Evolutionary conservation across 495 filamentous ascomycete species (phyloP).

Genomic region (Talaromyces ruber): DNA sequence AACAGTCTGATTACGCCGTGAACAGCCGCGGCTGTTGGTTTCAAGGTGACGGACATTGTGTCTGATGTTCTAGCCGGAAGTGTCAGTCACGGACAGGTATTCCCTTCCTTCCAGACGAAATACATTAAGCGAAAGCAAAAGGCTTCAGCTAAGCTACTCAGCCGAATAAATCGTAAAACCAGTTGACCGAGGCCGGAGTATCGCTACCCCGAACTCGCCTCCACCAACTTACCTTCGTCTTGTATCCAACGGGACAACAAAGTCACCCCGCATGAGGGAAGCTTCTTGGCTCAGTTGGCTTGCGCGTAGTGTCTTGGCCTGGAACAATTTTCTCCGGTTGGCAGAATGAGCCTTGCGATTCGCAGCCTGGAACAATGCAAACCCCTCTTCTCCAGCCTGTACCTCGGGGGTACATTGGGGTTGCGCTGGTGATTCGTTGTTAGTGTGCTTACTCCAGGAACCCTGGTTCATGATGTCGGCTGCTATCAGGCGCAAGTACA

Average conservation of each 20-base stretch:
- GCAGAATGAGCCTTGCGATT: not conserved
- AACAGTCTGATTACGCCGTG: constrained; percentile 50
- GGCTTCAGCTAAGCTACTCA: not conserved
- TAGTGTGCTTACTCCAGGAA: not conserved
- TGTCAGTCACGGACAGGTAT: not conserved
- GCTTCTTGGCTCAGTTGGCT: not conserved
- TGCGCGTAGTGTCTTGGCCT: not conserved
- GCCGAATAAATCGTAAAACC: not conserved
- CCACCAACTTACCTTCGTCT: not conserved
- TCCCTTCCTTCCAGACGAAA: not conserved
- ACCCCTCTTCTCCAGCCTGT: not conserved
- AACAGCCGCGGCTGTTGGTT: constrained; percentile 26
- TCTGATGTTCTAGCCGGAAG: not conserved
- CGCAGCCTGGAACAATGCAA: not conserved
- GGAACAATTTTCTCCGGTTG: not conserved
- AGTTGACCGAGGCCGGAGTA: not conserved
- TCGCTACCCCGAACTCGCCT: not conserved
- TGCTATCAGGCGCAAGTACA: not conserved
- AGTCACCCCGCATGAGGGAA: not conserved
- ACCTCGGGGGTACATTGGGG: not conserved
- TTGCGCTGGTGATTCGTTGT: not conserved
- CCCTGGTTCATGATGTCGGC: not conserved
- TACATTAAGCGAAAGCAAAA: not conserved
- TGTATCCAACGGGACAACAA: not conserved
- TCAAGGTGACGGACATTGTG: constrained; percentile 14